A percentile compares a stretch with the other conserved stretches of the same genome.
phyloP scores from a whole-genome alignment of 2,329 filamentous ascomycete species.

The Stromatinia cepivora region DNA sequence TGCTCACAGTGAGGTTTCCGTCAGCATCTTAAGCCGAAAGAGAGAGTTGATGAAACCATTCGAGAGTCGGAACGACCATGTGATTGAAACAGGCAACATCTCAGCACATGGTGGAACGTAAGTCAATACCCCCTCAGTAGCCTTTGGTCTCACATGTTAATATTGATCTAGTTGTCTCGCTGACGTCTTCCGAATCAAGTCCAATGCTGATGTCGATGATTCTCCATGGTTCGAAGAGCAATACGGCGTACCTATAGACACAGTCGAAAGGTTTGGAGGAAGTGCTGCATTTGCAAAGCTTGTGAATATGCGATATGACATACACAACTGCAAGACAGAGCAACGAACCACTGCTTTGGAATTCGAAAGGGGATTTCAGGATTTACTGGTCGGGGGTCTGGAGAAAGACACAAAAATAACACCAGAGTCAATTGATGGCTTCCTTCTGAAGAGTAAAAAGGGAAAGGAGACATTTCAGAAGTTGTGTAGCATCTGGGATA shows the following conservation, averaged over 20 bases:
- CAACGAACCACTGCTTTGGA: background rate
- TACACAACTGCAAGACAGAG: background rate
- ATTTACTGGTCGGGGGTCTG: background rate
- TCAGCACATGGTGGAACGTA: slow-evolving; percentile 18
- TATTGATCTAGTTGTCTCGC: background rate
- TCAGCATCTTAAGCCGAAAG: slow-evolving; percentile 5
- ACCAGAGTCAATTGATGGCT: background rate
- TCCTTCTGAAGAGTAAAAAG: background rate
- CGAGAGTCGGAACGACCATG: background rate
- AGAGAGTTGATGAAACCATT: slow-evolving; percentile 5
- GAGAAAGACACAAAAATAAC: background rate
- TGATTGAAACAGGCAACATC: slow-evolving; percentile 8
- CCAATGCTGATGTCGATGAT: background rate
- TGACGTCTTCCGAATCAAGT: slow-evolving; percentile 8
- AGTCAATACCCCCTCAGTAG: background rate
- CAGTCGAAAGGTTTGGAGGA: background rate
- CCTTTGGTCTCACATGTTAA: background rate
- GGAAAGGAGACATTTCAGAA: background rate
- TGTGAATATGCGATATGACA: slow-evolving; percentile 11
- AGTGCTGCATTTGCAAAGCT: slow-evolving; percentile 9
- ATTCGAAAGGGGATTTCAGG: background rate
- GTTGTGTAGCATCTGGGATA: slow-evolving; percentile 1
- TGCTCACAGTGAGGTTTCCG: background rate
- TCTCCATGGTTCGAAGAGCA: background rate
- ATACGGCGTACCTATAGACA: slow-evolving; percentile 2